These are phyloP conservation scores for Russula compacta DNA, from an alignment of 768 basidiomycete genomes.

Conservation along the genomic window DNA sequence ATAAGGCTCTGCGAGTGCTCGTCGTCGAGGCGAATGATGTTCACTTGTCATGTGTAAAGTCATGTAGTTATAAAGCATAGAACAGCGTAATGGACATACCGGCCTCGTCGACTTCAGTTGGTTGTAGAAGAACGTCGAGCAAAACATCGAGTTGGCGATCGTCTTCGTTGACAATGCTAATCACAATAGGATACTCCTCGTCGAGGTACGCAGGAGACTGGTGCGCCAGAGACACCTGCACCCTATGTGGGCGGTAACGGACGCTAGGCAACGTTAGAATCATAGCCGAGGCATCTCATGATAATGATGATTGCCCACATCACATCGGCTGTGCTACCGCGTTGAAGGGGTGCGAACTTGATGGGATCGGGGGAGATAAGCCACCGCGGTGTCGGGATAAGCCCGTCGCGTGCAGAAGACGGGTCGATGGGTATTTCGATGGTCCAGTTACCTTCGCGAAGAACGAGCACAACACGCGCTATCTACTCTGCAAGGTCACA, in stretches of 20 bases:
- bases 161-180: slow-evolving; percentile 67
- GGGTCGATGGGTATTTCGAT: slow-evolving; percentile 53
- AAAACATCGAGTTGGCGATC: slow-evolving; percentile 56
- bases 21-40: slow-evolving; percentile 50
- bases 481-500: slow-evolving; percentile 19
- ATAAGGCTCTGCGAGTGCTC: slow-evolving; percentile 63
- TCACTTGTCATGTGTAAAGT: slow-evolving; percentile 34
- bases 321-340: slow-evolving; percentile 39
- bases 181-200: slow-evolving; percentile 66
- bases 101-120: slow-evolving; percentile 64
- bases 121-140: slow-evolving; percentile 73
- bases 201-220: slow-evolving; percentile 66
- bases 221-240: slow-evolving; percentile 50
- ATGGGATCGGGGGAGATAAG: slow-evolving; percentile 45
- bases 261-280: slow-evolving; percentile 35
- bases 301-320: slow-evolving; percentile 31
- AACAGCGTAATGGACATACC: slow-evolving; percentile 34
- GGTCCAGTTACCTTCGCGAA: slow-evolving; percentile 58
- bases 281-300: slow-evolving; percentile 4
- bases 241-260: slow-evolving; percentile 49
- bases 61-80: neutral
- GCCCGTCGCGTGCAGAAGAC: slow-evolving; percentile 29
- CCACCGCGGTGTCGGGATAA: slow-evolving; percentile 37
- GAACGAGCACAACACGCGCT: slow-evolving; percentile 41
- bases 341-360: slow-evolving; percentile 42